These are phyloP conservation scores for Rubia yunnanensis DNA, from an alignment of 257 asterid genomes.

Conservation along the genomic window DNA sequence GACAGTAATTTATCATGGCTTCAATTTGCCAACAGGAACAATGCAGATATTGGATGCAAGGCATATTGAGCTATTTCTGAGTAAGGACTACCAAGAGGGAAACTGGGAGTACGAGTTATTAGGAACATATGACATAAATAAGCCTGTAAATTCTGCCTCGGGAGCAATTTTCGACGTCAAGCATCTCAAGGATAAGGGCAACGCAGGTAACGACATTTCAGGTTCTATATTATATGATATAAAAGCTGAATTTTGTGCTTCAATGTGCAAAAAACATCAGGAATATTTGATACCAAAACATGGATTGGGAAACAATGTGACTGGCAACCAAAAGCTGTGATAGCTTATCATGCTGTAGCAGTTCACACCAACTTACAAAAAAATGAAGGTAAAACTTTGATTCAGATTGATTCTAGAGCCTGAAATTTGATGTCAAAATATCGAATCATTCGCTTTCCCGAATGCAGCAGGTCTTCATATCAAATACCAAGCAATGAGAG, in stretches of 20 bases:
- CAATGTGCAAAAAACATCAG: slow-evolving; percentile 32
- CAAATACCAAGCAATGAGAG: slow-evolving; percentile 67
- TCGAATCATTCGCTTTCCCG: neutral
- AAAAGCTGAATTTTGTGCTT: neutral
- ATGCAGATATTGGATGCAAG: slow-evolving; percentile 95
- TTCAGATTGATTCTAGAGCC: neutral
- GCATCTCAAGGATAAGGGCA: slow-evolving; percentile 61
- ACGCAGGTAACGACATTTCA: slow-evolving; percentile 39
- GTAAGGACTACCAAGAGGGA: slow-evolving; percentile 55
- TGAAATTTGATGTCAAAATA: neutral
- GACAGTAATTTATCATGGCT: neutral
- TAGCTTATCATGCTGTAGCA: slow-evolving; percentile 72
- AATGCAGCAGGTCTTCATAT: slow-evolving; percentile 72
- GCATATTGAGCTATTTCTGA: slow-evolving; percentile 76
- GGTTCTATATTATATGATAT: neutral
- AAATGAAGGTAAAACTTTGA: slow-evolving; percentile 60
- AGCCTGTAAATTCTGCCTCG: slow-evolving; percentile 57
- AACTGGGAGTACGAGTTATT: slow-evolving; percentile 65
- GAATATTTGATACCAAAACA: slow-evolving; percentile 54
- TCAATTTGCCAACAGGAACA: slow-evolving; percentile 51
- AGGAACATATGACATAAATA: slow-evolving; percentile 52
- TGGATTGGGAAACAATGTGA: slow-evolving; percentile 73
- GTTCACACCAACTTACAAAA: slow-evolving; percentile 79
- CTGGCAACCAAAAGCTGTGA: slow-evolving; percentile 84
- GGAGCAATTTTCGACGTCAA: slow-evolving; percentile 75